Evolutionary conservation across 768 basidiomycete genomes (phyloP).

Genomic region (Imleria badia): DNA sequence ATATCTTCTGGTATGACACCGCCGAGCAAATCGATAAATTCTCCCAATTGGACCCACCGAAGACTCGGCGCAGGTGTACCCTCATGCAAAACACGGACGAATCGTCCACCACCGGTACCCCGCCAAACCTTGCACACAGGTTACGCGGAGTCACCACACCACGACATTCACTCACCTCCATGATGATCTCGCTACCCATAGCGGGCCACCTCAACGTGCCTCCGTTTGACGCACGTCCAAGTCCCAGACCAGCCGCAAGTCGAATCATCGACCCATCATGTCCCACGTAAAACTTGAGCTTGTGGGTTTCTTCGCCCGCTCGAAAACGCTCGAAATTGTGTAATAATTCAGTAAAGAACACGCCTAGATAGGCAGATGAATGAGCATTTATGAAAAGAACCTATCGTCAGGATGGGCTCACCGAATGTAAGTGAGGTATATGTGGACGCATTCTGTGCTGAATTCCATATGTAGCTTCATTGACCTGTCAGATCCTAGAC

Average conservation of each 20-base stretch:
- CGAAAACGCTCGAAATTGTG: constrained; percentile 39
- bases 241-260: constrained; percentile 40
- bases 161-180: constrained; percentile 37
- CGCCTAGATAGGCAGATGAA: constrained; percentile 30
- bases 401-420: constrained; percentile 9
- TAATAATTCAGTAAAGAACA: constrained; percentile 45
- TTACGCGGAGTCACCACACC: neutral
- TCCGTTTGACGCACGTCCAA: constrained; percentile 30
- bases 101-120: constrained; percentile 17
- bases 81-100: constrained; percentile 46
- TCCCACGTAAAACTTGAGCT: constrained; percentile 43
- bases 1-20: constrained; percentile 37
- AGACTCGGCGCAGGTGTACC: constrained; percentile 39
- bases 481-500: neutral
- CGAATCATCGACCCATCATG: constrained; percentile 50
- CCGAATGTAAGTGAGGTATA: constrained; percentile 49
- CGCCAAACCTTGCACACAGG: constrained; percentile 41
- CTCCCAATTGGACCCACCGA: constrained; percentile 37
- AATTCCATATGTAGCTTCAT: constrained; percentile 49
- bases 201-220: constrained; percentile 46
- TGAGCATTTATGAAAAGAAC: neutral
- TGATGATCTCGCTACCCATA: constrained; percentile 45
- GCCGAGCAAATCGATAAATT: constrained; percentile 36
- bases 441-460: constrained; percentile 41
- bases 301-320: constrained; percentile 34